Evolutionary conservation across 2,329 filamentous ascomycete species (phyloP), one percentile per base, ranked within the genome.

Genomic region (Cercospora sp.): DNA sequence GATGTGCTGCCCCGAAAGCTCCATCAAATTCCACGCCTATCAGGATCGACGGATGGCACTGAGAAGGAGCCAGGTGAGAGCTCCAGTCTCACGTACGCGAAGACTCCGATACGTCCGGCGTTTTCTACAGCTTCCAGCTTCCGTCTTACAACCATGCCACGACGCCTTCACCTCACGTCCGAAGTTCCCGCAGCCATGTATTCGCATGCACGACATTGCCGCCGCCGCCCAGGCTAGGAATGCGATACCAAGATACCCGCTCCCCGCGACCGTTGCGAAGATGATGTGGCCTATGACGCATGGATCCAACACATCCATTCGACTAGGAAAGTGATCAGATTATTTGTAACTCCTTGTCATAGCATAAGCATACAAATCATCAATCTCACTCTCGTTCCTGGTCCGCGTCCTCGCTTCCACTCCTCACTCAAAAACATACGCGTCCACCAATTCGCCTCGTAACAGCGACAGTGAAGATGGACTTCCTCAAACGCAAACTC

Each of bases 401-500:
- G 3, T 5, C 20, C 9, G 3, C 42, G 10, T 3, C 5, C 8
- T 48, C 18, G 9, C 3, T 48, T 16, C 18, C 18, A 20, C 20
- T 18, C 42, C 5, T 23, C 42, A 6, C 5, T 10, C 45, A 3
- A 51, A 26, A 16, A 7, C 30, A 58, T 31, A 33, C 26, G 2
- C 36, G 16, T 42, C n/a, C 16, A 42, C 16, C 36, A n/a, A n/a
- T n/a, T 42, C 36, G 16, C 36, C 9, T 16, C 16, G 10, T 8
- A 6, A 42, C 16, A 3, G n/a, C 16, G 3, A 53, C 9, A 33
- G 10, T 13, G 10, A 57, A 30, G 5, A 64, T 64, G 61, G 61
- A 64, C 61, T 64, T 57, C 20, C 48, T 64, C 51, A 64, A 64
- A 55, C 61, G 61, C 18, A 64, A 64, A 57, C 31, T 64, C 23